phyloP scores from a whole-genome alignment of 768 basidiomycete species.

The Imleria badia region DNA sequence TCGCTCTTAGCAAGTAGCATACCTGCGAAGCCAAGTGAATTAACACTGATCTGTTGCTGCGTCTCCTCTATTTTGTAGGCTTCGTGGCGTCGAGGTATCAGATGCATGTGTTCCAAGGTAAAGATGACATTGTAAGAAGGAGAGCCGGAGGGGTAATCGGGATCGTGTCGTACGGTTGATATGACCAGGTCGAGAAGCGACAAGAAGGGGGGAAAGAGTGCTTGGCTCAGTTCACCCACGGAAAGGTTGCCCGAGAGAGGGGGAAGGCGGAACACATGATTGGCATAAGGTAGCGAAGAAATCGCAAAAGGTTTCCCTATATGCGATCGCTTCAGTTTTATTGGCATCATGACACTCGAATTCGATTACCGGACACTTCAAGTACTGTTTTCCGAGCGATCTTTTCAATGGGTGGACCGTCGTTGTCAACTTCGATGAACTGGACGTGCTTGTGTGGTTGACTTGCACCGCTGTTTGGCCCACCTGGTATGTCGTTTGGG shows the following conservation, averaged over 20 bases:
- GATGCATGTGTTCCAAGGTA: slow-evolving; percentile 79
- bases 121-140: slow-evolving; percentile 85
- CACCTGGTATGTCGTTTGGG: slow-evolving; percentile 46
- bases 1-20: slow-evolving; percentile 86
- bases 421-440: slow-evolving; percentile 63
- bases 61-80: slow-evolving; percentile 50
- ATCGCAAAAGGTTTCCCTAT: slow-evolving; percentile 75
- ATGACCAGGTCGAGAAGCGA: slow-evolving; percentile 75
- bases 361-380: slow-evolving; percentile 38
- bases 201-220: slow-evolving; percentile 62
- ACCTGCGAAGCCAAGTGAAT: slow-evolving; percentile 88
- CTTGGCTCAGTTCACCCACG: slow-evolving; percentile 46
- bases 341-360: not conserved
- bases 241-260: slow-evolving; percentile 18
- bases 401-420: slow-evolving; percentile 76
- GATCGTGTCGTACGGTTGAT: slow-evolving; percentile 67
- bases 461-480: slow-evolving; percentile 79
- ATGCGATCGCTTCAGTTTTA: not conserved
- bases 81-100: slow-evolving; percentile 78
- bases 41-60: slow-evolving; percentile 66
- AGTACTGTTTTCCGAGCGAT: slow-evolving; percentile 58
- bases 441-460: slow-evolving; percentile 93
- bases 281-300: slow-evolving; percentile 70
- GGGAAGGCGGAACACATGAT: slow-evolving; percentile 62
- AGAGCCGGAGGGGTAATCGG: slow-evolving; percentile 57